These are phyloP conservation scores for Leishmania guyanensis DNA, from an alignment of 208 protist species.

Conservation along the genomic window DNA sequence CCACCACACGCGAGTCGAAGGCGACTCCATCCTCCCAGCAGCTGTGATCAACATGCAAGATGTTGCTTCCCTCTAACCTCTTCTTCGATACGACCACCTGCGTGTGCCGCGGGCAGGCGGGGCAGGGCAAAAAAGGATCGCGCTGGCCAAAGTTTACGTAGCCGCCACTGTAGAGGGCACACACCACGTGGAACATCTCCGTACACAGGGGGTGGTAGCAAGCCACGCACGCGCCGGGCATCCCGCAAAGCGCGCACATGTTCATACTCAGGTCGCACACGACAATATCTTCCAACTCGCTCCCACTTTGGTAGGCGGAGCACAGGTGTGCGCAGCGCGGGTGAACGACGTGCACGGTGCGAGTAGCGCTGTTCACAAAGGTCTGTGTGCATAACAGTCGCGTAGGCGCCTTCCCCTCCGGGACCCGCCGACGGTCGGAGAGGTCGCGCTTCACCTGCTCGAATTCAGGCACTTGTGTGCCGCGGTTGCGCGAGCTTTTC, in stretches of 20 bases:
- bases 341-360: conserved; percentile 76
- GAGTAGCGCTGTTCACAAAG: conserved; percentile 65
- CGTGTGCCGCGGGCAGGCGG: conserved; percentile 83
- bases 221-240: conserved; percentile 65
- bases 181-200: conserved; percentile 83
- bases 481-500: conserved; percentile 61
- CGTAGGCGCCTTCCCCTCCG: conserved; percentile 23
- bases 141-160: conserved; percentile 91
- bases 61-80: conserved; percentile 15
- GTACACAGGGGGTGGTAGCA: conserved; percentile 89
- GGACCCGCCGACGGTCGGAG: conserved; percentile 41
- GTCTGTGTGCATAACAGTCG: conserved; percentile 57
- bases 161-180: conserved; percentile 73
- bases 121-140: conserved; percentile 78
- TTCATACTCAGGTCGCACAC: conserved; percentile 58
- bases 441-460: conserved; percentile 57
- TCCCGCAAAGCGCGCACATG: conserved; percentile 65
- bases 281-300: conserved; percentile 75
- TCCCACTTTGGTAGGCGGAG: conserved; percentile 68
- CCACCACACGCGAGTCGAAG: conserved; percentile 84
- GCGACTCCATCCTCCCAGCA: conserved; percentile 82
- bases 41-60: conserved; percentile 51
- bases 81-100: conserved; percentile 46
- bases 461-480: conserved; percentile 54
- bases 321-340: conserved; percentile 84